Evolutionary conservation across 768 basidiomycete genomes (phyloP), one percentile per base, ranked within the genome.

Genomic region (Pholiota conissans): DNA sequence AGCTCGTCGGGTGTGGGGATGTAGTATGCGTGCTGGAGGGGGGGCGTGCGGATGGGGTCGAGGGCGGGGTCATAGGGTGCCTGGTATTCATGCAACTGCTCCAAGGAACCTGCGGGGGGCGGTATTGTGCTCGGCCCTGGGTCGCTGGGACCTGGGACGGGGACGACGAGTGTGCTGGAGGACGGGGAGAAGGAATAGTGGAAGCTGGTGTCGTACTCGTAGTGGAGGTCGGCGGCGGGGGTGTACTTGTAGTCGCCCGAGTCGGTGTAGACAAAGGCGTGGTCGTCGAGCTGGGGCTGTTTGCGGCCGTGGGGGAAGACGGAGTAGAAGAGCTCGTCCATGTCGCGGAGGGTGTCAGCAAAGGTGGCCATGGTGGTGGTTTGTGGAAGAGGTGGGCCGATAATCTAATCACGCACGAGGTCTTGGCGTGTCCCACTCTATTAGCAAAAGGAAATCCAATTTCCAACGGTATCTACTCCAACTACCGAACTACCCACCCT

Each of bases 301-400:
- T 45, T 45, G 42, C 42, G 42, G 4, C 75, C 76, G 22, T 66
- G 64, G 39, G 76, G 76, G 57, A 78, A 78, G 11, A 68, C 70
- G 11, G 68, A 63, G 58, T 74, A 79, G 59, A 79, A 79, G 48
- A 62, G 57, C 22, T 74, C 73, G 58, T 79, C 78, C 18, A 30
- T 29, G 28, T 77, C 73, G 28, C 68, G 60, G 59, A 74, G 65
- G 56, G 71, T 74, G 52, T 71, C 68, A 11, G 71, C 66, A 60
- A 74, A 76, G 20, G 53, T 28, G 28, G 50, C 28, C 59, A 60
- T 20, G 55, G 51, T 35, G 57, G 48, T 37, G 58, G 46, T 52
- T 49, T 42, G 34, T 39, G 46, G 46, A 29, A 58, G 57, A 40
- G 26, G 49, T 42, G 49, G 39, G 48, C 46, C 14, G 57, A 52